Conservation (phyloP, 1,284 basidiomycete genomes). For the Fomitiporia mediterranea region DNA sequence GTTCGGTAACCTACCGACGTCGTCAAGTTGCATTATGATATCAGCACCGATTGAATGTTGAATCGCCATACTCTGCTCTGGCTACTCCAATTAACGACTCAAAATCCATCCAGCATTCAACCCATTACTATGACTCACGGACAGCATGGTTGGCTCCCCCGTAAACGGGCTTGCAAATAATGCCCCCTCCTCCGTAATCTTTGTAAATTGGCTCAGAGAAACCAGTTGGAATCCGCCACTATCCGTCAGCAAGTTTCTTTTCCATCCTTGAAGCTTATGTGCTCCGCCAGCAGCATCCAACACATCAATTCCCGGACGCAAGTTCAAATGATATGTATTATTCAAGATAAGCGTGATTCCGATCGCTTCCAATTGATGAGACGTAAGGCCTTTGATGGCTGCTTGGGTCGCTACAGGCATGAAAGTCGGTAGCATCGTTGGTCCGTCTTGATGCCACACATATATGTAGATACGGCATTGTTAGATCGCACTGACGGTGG, state of each 20-base stretch:
- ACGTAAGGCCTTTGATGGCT: constrained; percentile 79
- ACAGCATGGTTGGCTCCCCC: constrained; percentile 79
- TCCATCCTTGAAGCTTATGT: constrained; percentile 83
- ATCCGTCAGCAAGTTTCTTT: constrained; percentile 79
- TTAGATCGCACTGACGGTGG: neutral
- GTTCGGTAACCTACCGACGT: constrained; percentile 57
- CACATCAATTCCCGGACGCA: constrained; percentile 71
- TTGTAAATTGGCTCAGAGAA: constrained; percentile 76
- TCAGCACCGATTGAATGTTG: constrained; percentile 84
- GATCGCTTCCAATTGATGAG: constrained; percentile 77
- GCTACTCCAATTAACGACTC: constrained; percentile 39
- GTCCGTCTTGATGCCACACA: constrained; percentile 49
- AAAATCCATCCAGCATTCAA: no score
- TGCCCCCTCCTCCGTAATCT: constrained; percentile 82
- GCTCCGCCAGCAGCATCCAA: constrained; percentile 72
- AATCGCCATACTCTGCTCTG: constrained; percentile 81
- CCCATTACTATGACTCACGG: constrained; percentile 45
- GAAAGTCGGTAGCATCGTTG: constrained; percentile 79
- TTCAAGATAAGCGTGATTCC: constrained; percentile 78
- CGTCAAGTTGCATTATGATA: constrained; percentile 89
- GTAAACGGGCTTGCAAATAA: constrained; percentile 78
- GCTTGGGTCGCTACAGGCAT: constrained; percentile 90
- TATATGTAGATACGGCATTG: neutral
- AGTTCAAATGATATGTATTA: constrained; percentile 82
- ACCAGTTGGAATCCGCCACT: constrained; percentile 86